A percentile compares a stretch with the other conserved stretches of the same genome.
Evolutionary conservation across 2,329 filamentous ascomycete species (phyloP).

Genomic region (Hymenotorrendiella dingleyae): DNA sequence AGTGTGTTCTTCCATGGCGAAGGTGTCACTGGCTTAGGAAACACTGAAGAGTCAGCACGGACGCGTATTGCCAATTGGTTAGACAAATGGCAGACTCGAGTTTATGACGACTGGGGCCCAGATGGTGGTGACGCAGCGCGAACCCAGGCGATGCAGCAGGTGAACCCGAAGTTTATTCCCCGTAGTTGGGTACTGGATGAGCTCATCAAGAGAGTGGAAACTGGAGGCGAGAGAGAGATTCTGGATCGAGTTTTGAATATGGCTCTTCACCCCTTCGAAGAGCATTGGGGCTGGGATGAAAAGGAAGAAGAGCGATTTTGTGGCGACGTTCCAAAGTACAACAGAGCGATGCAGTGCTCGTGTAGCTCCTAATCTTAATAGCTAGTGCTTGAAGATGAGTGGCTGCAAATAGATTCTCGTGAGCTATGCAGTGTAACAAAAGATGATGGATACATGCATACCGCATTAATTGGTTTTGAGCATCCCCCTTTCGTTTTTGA

Average conservation of each 20-base stretch:
- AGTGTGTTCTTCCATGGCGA: constrained; percentile 75
- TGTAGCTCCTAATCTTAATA: constrained; percentile 86
- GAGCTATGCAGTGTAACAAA: too few relatives aligned
- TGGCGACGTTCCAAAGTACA: constrained; percentile 73
- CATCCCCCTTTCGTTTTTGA: too few relatives aligned
- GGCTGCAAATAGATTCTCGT: too few relatives aligned
- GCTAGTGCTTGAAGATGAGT: too few relatives aligned
- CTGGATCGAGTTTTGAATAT: constrained; percentile 75
- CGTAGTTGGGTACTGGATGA: constrained; percentile 92
- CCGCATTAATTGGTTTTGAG: too few relatives aligned
- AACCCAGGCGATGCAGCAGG: constrained; percentile 67
- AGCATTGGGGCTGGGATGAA: constrained; percentile 63
- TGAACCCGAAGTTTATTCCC: constrained; percentile 91
- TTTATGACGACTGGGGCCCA: constrained; percentile 70
- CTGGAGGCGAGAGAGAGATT: constrained; percentile 73
- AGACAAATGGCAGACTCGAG: constrained; percentile 64
- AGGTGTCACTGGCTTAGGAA: constrained; percentile 50
- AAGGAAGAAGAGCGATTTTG: constrained; percentile 79
- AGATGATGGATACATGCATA: too few relatives aligned
- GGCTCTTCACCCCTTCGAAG: constrained; percentile 77
- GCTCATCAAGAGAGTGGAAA: constrained; percentile 82
- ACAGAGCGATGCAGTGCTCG: constrained; percentile 85
- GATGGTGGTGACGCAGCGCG: constrained; percentile 54
- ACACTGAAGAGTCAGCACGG: constrained; percentile 58
- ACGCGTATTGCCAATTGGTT: constrained; percentile 73